Base-by-base conservation (phyloP, 2,329 filamentous ascomycete genomes). In the Hortaea sp. region DNA sequence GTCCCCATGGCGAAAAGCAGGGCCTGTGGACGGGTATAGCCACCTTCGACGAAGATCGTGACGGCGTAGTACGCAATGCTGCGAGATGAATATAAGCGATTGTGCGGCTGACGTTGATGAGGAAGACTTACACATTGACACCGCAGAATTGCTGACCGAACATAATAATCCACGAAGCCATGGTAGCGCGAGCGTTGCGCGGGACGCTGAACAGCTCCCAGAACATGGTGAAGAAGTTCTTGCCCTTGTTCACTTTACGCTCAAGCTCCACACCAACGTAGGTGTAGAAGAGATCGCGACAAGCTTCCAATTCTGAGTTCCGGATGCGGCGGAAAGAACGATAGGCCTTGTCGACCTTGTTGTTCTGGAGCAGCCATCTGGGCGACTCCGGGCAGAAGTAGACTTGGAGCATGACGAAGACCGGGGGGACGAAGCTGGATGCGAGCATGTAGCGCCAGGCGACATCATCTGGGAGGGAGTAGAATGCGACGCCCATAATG, bases 361-460 rank as follows among this genome's bases (percentile, higher is more conserved):
- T 34, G 32, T 44, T 29, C 32, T 35, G 32, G 3, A 35, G 32
- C 7, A 35, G 32, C 32, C 32, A 35, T 35, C 38, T n/a, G 5
- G 28, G 40, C 3, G 40, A 42, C 40, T 73, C 70, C 47, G 66
- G 66, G 9, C 61, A 62, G 42, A 66, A 65, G 40, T 50, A 67
- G 11, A 49, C 47, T 29, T 43, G 47, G 29, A 42, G 13, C 9
- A 38, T 42, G 40, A 49, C 47, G 13, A 49, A 32, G 41, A 47
- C 27, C 5, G 47, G 47, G 7, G 42, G 35, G 11, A 49, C 41
- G n/a, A 41, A 29, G 5, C 66, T 65, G 7, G 60, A 63, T n/a
- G 63, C 66, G 7, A 69, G 57, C 46, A 68, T 66, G 2, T 67
- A 54, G 37, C 66, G 59, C 66, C 66, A 68, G 13, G 12, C 27